A percentile compares a stretch with the other conserved stretches of the same genome.
Evolutionary conservation across 192 early-diverging fungal genomes (phyloP).

Genomic region (Allomyces macrogynus): DNA sequence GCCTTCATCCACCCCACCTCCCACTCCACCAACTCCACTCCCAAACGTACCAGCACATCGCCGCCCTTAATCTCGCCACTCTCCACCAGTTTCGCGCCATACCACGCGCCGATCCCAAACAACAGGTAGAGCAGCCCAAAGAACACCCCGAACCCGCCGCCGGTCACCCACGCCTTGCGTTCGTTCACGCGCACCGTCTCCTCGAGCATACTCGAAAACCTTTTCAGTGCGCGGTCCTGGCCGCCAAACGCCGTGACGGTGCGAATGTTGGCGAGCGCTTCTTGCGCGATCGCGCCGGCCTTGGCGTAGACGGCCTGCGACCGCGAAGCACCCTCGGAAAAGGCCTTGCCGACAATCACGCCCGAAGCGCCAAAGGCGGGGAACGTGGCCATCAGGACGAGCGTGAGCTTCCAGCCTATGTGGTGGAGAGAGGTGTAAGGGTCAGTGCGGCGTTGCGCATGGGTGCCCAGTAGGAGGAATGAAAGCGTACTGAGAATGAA

Average conservation of each 20-base stretch:
- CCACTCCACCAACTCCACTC: too few species aligned
- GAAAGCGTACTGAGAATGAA: conserved; percentile 23
- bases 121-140: conserved; percentile 53
- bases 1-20: conserved; percentile 17
- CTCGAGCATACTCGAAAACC: conserved; percentile 16
- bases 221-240: conserved; percentile 42
- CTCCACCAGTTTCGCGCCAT: conserved; percentile 29
- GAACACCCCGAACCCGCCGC: conserved; percentile 50
- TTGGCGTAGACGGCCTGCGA: conserved; percentile 54
- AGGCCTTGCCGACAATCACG: conserved; percentile 32
- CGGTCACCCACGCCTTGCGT: conserved; percentile 34
- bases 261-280: conserved; percentile 60
- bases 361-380: conserved; percentile 42
- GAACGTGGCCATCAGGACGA: conserved; percentile 57
- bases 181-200: conserved; percentile 40
- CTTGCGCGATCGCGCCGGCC: conserved; percentile 68
- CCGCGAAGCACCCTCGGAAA: conserved; percentile 18
- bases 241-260: conserved; percentile 77
- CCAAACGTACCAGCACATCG: conserved; percentile 30
- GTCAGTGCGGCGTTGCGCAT: too few species aligned
- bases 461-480: too few species aligned
- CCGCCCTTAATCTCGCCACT: conserved; percentile 17
- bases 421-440: too few species aligned
- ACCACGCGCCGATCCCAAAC: conserved; percentile 68
- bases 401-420: conserved; percentile 57